phyloP scores from a whole-genome alignment of 495 filamentous ascomycete genomes.

The Lepraria neglecta region DNA sequence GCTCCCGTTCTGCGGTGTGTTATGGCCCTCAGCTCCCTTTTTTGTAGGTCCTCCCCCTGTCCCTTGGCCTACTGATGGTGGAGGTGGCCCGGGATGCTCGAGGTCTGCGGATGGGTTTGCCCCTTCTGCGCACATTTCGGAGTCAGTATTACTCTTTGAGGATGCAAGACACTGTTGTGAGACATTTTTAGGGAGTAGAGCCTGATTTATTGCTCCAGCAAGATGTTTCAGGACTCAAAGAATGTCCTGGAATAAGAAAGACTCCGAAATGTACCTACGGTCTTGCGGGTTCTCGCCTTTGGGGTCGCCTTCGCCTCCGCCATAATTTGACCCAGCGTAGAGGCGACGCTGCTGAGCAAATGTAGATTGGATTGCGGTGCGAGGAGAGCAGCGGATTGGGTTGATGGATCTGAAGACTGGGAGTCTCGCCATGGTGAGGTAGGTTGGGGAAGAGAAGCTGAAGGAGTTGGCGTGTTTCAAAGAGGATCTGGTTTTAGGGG shows the following conservation, averaged over 20 bases:
- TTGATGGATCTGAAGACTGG: constrained; percentile 1
- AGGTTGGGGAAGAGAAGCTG: too few species aligned
- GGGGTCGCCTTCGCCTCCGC: constrained; percentile 26
- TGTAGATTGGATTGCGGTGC: background rate
- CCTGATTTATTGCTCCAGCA: too few species aligned
- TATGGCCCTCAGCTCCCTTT: constrained; percentile 23
- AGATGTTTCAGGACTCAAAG: too few species aligned
- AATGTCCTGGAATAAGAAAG: too few species aligned
- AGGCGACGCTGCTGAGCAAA: constrained; percentile 22
- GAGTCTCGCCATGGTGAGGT: constrained; percentile 5
- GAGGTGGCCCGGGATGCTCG: constrained; percentile 32
- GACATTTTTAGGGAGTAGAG: too few species aligned
- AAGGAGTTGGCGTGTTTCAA: too few species aligned
- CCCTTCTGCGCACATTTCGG: constrained; percentile 22
- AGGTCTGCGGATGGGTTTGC: constrained; percentile 27
- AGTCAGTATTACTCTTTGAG: too few species aligned
- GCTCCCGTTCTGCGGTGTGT: constrained; percentile 16
- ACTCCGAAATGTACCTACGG: constrained; percentile 2
- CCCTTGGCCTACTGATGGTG: constrained; percentile 28
- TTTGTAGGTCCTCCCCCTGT: constrained; percentile 27
- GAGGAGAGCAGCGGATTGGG: constrained; percentile 4
- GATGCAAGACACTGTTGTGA: too few species aligned
- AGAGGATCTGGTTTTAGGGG: too few species aligned
- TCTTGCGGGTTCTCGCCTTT: constrained; percentile 35
- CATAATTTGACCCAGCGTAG: constrained; percentile 24